Evolutionary conservation across 192 early-diverging fungal genomes (phyloP), one percentile per base, ranked within the genome.

Genomic region (Phlyctochytrium planicorne): DNA sequence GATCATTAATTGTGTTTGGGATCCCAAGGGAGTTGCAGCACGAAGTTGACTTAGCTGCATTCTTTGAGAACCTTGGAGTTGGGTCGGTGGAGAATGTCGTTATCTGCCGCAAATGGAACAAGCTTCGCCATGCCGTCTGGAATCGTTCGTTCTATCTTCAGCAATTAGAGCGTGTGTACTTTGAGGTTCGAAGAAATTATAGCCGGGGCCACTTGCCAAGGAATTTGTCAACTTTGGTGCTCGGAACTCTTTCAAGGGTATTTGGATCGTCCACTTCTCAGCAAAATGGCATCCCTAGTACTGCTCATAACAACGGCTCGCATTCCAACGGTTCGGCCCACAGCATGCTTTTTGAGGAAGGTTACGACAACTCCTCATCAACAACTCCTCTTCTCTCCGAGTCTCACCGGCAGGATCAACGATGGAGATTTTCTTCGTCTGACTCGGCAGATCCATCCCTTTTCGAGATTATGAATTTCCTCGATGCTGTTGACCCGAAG

Each of bases 41-140:
- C 62, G 83, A 85, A 59, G 77, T 82, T 16, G 75, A 83, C 56
- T 60, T 84, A n/a, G 76, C 79, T 0, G 33, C 71, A 2, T 85
- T 77, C 65, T 85, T 84, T 65, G 74, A 85, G 29, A 59, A 52
- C 30, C 70, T 85, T 0, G 73, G 78, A 20, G 68, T 85, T 60
- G 83, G 83, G 12, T 68, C 65, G 32, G 83, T 85, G 30, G 82
- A 85, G 61, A 80, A 80, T 52, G 82, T 84, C 0, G 82, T 85
- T 2, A 62, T 85, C 29, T 83, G 81, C 60, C 62, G 83, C 25
- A 85, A 82, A 50, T 85, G 82, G 81, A 68, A 78, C 20, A 78
- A 72, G 60, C 62, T 85, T 53, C 71, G 81, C 30, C 60, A 72
- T 14, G 79, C 82, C 1, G 71, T 84, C 2, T 37, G 59, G 37